Conservation (phyloP, 345 rosid species). For the Cardamine chenopodiifolia region DNA sequence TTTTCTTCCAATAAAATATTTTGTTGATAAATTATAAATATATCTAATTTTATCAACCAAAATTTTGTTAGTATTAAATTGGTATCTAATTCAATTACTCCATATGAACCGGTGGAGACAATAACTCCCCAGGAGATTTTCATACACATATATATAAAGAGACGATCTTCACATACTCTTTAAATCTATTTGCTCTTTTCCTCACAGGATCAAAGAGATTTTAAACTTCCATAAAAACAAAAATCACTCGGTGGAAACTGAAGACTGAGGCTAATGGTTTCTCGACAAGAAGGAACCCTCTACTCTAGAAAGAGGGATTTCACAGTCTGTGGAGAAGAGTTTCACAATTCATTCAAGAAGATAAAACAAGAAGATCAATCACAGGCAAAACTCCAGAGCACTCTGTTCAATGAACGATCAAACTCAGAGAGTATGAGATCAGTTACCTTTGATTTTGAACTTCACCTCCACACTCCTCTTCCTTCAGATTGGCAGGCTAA, state of each 20-base stretch:
- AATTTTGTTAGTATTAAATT: background rate
- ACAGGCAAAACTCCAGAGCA: conserved; percentile 23
- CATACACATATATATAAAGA: conserved; percentile 34
- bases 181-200: conserved; percentile 29
- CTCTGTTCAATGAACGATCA: conserved; percentile 27
- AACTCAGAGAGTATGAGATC: conserved; percentile 36
- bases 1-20: background rate
- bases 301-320: conserved; percentile 39
- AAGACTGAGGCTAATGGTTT: conserved; percentile 38
- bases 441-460: conserved; percentile 37
- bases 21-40: background rate
- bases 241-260: conserved; percentile 22
- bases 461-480: conserved; percentile 39
- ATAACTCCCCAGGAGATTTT: conserved; percentile 43
- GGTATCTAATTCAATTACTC: conserved; percentile 41
- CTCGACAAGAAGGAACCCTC: conserved; percentile 38
- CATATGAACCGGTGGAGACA: conserved; percentile 41
- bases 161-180: conserved; percentile 5
- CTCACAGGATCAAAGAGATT: conserved; percentile 31
- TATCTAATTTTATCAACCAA: conserved; percentile 23
- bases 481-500: conserved; percentile 34
- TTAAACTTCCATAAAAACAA: conserved; percentile 1
- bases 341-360: conserved; percentile 35
- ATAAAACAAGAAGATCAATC: conserved; percentile 38
- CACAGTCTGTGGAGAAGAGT: conserved; percentile 33